Percentiles rank a stretch among this genome's conserved stretches.
Evolutionary conservation across 495 filamentous ascomycete genomes (phyloP).

Genomic region (Stereocaulon alpinum): DNA sequence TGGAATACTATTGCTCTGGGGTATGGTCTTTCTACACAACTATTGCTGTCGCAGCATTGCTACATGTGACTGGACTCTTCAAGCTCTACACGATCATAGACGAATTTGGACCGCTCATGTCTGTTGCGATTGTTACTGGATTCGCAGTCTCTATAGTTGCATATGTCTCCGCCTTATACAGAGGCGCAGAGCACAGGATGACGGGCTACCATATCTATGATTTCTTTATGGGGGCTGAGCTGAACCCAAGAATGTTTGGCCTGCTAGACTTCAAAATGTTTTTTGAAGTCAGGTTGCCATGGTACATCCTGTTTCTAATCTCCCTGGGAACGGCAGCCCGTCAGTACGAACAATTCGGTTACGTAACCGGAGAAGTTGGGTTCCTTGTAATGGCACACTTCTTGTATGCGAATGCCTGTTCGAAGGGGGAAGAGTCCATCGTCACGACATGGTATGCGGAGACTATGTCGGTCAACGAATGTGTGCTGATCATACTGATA

Average conservation of each 20-base stretch:
- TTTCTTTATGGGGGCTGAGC: slow-evolving; percentile 98
- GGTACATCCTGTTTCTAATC: slow-evolving; percentile 85
- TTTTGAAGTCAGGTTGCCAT: slow-evolving; percentile 93
- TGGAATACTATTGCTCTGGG: slow-evolving; percentile 88
- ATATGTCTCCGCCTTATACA: slow-evolving; percentile 69
- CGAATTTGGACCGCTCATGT: slow-evolving; percentile 85
- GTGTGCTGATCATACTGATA: slow-evolving; percentile 20
- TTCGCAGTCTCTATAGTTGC: slow-evolving; percentile 70
- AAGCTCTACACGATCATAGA: slow-evolving; percentile 89
- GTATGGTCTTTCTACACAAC: slow-evolving; percentile 81
- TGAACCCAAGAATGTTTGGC: slow-evolving; percentile 91
- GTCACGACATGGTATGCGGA: slow-evolving; percentile 68
- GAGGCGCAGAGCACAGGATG: slow-evolving; percentile 84
- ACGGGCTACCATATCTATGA: slow-evolving; percentile 86
- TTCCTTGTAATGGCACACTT: slow-evolving; percentile 92
- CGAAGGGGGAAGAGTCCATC: slow-evolving; percentile 94
- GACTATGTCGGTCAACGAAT: neutral
- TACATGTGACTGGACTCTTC: slow-evolving; percentile 79
- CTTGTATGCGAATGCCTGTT: slow-evolving; percentile 92
- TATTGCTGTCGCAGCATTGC: slow-evolving; percentile 50
- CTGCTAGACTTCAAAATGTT: slow-evolving; percentile 99
- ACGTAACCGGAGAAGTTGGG: slow-evolving; percentile 76
- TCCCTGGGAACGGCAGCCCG: slow-evolving; percentile 67
- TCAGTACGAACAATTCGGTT: slow-evolving; percentile 85
- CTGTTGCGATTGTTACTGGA: slow-evolving; percentile 82